phyloP scores from a whole-genome alignment of 768 basidiomycete genomes.

The Tremella mesenterica region DNA sequence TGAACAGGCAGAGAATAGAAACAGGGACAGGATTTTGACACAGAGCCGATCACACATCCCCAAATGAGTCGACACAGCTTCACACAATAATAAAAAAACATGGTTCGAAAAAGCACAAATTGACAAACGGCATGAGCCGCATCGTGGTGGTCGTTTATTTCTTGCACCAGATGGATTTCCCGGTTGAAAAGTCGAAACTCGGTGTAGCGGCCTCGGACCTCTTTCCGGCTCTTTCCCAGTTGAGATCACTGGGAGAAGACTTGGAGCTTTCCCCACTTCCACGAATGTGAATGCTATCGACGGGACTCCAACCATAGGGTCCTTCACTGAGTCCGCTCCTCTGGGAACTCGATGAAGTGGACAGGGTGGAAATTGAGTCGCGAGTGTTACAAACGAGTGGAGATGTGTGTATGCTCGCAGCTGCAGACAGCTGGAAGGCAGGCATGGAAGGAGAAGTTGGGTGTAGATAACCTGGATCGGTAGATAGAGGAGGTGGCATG shows the following conservation, averaged over 20 bases:
- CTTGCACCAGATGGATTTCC: conserved; percentile 2
- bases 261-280: background rate
- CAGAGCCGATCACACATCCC: background rate
- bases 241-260: background rate
- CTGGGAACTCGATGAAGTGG: background rate
- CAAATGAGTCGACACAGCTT: too few relatives aligned
- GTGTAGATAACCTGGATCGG: too few relatives aligned
- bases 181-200: conserved; percentile 2
- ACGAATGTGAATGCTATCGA: background rate
- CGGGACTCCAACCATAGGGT: background rate
- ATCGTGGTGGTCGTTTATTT: background rate
- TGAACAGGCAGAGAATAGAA: background rate
- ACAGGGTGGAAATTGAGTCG: background rate
- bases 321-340: background rate
- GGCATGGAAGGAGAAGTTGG: background rate
- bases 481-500: background rate
- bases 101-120: too few relatives aligned
- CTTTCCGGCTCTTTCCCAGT: background rate
- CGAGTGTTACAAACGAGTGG: background rate
- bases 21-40: background rate
- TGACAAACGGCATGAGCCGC: background rate
- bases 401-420: background rate
- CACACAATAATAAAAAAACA: too few relatives aligned
- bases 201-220: background rate
- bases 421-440: background rate